A percentile compares a stretch with the other conserved stretches of the same genome.
phyloP scores from a whole-genome alignment of 1,284 basidiomycete species.

The Naganishia cerealis region DNA sequence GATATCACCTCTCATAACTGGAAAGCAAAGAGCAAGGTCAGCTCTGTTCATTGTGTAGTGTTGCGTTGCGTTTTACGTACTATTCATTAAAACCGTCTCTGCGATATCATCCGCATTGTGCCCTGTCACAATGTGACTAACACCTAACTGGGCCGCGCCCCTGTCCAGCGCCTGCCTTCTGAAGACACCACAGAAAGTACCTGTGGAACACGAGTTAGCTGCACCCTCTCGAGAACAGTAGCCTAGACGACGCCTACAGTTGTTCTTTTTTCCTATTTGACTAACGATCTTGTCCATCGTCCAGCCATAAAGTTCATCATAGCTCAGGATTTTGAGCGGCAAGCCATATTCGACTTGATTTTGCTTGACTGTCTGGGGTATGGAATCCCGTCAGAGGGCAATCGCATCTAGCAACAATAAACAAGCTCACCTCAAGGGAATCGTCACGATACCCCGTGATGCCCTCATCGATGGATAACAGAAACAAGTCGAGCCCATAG shows the following conservation, averaged over 20 bases:
- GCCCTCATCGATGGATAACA: slow-evolving; percentile 97
- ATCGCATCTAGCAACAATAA: neutral
- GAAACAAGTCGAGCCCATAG: slow-evolving; percentile 86
- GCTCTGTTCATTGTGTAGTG: neutral
- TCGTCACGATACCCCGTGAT: slow-evolving; percentile 98
- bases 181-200: slow-evolving; percentile 97
- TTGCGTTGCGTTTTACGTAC: slow-evolving; percentile 62
- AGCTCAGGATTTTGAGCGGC: slow-evolving; percentile 92
- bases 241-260: slow-evolving; percentile 61
- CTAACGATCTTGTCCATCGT: slow-evolving; percentile 97
- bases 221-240: neutral
- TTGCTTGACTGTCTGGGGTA: slow-evolving; percentile 83
- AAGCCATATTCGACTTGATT: slow-evolving; percentile 94
- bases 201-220: slow-evolving; percentile 38
- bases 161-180: slow-evolving; percentile 92
- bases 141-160: slow-evolving; percentile 80
- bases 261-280: slow-evolving; percentile 93
- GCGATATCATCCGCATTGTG: slow-evolving; percentile 99
- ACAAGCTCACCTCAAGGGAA: slow-evolving; percentile 74
- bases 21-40: slow-evolving; percentile 29
- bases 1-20: slow-evolving; percentile 96
- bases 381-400: neutral
- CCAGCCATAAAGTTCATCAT: slow-evolving; percentile 97
- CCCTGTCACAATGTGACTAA: slow-evolving; percentile 97
- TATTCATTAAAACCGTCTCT: slow-evolving; percentile 98